Conservation (phyloP, 495 filamentous ascomycete genomes). For the Penicillium mononematosum region DNA sequence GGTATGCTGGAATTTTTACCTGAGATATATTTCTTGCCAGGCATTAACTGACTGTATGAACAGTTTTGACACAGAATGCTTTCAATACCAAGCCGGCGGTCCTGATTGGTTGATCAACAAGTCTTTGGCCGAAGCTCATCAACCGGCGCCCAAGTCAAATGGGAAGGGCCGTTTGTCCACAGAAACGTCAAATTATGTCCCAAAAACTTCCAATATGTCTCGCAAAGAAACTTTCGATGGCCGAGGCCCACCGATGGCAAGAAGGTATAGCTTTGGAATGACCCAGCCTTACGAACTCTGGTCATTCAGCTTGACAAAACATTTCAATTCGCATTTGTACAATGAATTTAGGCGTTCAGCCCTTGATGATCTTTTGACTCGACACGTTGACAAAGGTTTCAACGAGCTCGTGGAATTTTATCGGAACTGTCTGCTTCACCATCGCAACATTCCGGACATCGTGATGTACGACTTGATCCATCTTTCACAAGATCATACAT, state of each 20-base stretch:
- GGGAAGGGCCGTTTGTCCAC: conserved; percentile 1
- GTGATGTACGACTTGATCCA: conserved; percentile 55
- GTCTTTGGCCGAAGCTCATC: background rate
- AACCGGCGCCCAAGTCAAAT: background rate
- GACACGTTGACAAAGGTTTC: conserved; percentile 51
- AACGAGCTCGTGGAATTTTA: conserved; percentile 59
- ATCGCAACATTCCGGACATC: conserved; percentile 46
- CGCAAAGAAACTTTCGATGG: conserved; percentile 2
- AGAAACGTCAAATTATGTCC: conserved; percentile 12
- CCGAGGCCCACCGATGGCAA: conserved; percentile 1
- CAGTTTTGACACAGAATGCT: background rate
- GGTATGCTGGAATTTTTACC: conserved; percentile 18
- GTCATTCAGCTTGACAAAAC: conserved; percentile 71
- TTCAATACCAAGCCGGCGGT: background rate
- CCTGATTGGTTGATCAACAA: background rate
- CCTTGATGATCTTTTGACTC: conserved; percentile 58
- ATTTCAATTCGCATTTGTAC: conserved; percentile 80
- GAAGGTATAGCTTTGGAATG: conserved; percentile 45
- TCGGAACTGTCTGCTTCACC: conserved; percentile 50
- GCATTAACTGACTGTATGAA: background rate
- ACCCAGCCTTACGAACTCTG: conserved; percentile 72
- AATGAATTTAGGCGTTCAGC: conserved; percentile 72
- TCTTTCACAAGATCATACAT: conserved; percentile 45
- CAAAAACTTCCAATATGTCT: conserved; percentile 1
- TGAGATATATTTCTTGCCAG: background rate